Percentiles rank a stretch among this genome's conserved stretches.
phyloP scores from a whole-genome alignment of 2,329 filamentous ascomycete genomes.

The Pseudogymnoascus sp. region DNA sequence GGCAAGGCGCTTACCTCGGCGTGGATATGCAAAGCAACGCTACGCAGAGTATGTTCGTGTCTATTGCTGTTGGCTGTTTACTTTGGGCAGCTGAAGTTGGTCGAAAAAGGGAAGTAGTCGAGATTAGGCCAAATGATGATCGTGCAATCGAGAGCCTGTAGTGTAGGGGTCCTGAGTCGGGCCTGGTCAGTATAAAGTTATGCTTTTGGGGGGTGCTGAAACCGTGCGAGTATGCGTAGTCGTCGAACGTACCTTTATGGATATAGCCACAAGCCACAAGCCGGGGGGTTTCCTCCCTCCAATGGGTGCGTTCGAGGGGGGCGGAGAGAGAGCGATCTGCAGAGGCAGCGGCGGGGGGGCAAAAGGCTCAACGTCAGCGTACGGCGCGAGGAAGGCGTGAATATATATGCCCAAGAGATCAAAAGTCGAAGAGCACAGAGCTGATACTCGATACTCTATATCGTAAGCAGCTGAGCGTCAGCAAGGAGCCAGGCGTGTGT shows the following conservation, averaged over 20 bases:
- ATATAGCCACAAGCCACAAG: not conserved
- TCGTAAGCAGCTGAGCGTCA: not conserved
- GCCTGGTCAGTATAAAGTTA: not conserved
- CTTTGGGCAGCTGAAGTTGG: not conserved
- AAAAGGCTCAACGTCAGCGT: not conserved
- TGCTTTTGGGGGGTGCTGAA: not conserved
- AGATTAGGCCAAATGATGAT: not conserved
- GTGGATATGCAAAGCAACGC: not conserved
- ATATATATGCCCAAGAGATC: not conserved
- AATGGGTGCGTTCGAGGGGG: not conserved
- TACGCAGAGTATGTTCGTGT: not conserved
- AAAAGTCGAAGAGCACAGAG: not conserved
- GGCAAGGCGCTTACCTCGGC: not conserved
- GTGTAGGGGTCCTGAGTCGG: conserved; percentile 1
- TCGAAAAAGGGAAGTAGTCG: not conserved
- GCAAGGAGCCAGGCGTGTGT: not conserved
- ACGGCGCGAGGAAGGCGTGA: not conserved
- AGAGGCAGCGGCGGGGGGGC: not conserved
- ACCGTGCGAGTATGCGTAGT: not conserved
- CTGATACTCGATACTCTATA: not conserved
- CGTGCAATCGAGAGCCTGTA: conserved; percentile 10
- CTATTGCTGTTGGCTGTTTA: not conserved
- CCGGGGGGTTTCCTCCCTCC: not conserved
- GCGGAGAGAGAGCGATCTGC: not conserved
- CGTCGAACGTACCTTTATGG: not conserved